Evolutionary conservation across 257 asterid species (phyloP), one percentile per base, ranked within the genome.

Genomic region (Scutellaria galericulata): DNA sequence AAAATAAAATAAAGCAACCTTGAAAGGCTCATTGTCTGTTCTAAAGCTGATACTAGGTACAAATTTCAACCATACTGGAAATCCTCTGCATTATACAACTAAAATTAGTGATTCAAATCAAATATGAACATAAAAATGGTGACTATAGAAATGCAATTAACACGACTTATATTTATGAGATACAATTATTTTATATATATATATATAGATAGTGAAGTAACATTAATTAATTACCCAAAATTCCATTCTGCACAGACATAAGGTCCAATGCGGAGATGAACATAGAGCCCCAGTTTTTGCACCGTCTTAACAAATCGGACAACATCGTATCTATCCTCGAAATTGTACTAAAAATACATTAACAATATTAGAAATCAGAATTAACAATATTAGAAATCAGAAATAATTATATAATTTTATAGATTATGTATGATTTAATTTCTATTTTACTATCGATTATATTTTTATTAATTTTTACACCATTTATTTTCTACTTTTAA

Each of bases 221-320:
- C 37, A 31, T 31, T 31, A 31, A 24, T 24, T 24, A 31, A 31
- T 31, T 31, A 94, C 99, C 99, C 99, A 77, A 91, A 94, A 63
- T 91, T 91, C 99, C 99, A 94, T 78, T 94, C 97, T 48, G 97
- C 99, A 86, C 99, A 94, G 77, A 88, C 85, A 79, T 89, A 94
- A 80, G 99, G 99, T 62, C 99, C 99, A 81, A 94, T 94, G 0
- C 99, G 89, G 60, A 94, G 96, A 84, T 88, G 81, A 18, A 89
- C 71, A 76, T 85, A 94, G 5, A 94, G 77, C 75, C 98, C 98
- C 68, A 96, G 94, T 77, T 76, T 73, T 72, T 94, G 97, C 56
- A 94, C 89, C 79, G 87, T 35, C 87, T 94, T 94, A 46, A 91
- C 50, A 81, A 94, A 94, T 81, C 83, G 73, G 66, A 94, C 95